phyloP scores from a whole-genome alignment of 2,329 filamentous ascomycete genomes.

The Ophiocordyceps unilateralis region DNA sequence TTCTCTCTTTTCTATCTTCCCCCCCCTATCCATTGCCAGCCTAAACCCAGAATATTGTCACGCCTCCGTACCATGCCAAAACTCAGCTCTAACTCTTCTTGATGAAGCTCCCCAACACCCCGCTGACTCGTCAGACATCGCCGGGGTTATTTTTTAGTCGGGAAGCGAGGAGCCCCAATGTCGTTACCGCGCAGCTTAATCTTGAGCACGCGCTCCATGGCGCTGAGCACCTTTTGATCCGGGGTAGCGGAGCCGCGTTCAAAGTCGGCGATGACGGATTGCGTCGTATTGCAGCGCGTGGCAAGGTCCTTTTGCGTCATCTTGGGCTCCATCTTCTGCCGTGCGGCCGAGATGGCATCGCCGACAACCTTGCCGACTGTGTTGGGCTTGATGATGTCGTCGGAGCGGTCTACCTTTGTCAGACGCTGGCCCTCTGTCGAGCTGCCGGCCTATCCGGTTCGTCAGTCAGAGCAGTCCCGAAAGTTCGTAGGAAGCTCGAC shows the following conservation, averaged over 20 bases:
- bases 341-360: constrained; percentile 63
- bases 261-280: constrained; percentile 64
- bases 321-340: constrained; percentile 72
- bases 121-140: neutral
- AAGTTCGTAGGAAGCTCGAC: neutral
- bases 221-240: constrained; percentile 65
- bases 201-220: constrained; percentile 73
- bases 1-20: neutral
- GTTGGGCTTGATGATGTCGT: constrained; percentile 96
- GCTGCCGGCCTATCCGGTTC: constrained; percentile 7
- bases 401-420: constrained; percentile 92
- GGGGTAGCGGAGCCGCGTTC: constrained; percentile 64
- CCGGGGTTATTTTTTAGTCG: constrained; percentile 53
- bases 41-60: neutral
- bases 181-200: constrained; percentile 73
- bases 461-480: neutral
- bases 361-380: constrained; percentile 69
- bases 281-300: constrained; percentile 77
- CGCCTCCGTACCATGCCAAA: neutral
- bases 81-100: neutral
- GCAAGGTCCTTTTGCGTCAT: constrained; percentile 88
- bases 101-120: neutral
- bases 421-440: constrained; percentile 71
- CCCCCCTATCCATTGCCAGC: neutral
- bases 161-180: constrained; percentile 71